A percentile compares a stretch with the other conserved stretches of the same genome.
Evolutionary conservation across 1,284 basidiomycete species (phyloP).

Genomic region (Phlebopus sp.): DNA sequence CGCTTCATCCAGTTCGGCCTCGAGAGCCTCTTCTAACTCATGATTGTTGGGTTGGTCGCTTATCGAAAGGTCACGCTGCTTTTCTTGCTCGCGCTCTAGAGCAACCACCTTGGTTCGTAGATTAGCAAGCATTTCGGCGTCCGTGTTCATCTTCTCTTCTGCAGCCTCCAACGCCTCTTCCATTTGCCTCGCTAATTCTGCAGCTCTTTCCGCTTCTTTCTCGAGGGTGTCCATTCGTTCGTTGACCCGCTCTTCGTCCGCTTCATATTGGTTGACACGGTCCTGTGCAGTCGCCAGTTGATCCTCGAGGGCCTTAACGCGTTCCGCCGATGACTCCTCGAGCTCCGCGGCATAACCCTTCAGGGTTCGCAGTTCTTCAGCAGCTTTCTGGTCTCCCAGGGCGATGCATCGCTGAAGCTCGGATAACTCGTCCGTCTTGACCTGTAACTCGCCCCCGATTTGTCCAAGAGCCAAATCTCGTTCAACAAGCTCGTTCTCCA

Average conservation of each 20-base stretch:
- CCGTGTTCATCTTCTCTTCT: slow-evolving; percentile 60
- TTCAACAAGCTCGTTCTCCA: slow-evolving; percentile 34
- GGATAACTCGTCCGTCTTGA: slow-evolving; percentile 38
- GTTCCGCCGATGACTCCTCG: slow-evolving; percentile 49
- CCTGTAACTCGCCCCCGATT: slow-evolving; percentile 34
- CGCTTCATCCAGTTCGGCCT: slow-evolving; percentile 77
- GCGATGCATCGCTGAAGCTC: slow-evolving; percentile 34
- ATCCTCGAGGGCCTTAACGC: slow-evolving; percentile 50
- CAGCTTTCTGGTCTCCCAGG: slow-evolving; percentile 37
- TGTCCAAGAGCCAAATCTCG: slow-evolving; percentile 19
- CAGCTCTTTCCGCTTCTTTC: slow-evolving; percentile 48
- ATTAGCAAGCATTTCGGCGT: slow-evolving; percentile 52
- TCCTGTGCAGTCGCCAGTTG: slow-evolving; percentile 47
- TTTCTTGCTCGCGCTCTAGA: slow-evolving; percentile 60
- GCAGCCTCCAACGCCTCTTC: slow-evolving; percentile 71
- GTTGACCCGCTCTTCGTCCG: slow-evolving; percentile 45
- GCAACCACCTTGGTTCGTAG: slow-evolving; percentile 51
- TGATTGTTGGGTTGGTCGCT: slow-evolving; percentile 39
- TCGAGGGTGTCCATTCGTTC: slow-evolving; percentile 52
- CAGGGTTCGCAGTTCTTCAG: slow-evolving; percentile 40
- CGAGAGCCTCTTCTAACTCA: slow-evolving; percentile 61
- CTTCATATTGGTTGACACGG: slow-evolving; percentile 42
- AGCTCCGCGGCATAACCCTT: slow-evolving; percentile 53
- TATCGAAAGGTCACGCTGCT: slow-evolving; percentile 38
- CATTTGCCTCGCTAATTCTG: slow-evolving; percentile 59